Percentiles rank a stretch among this genome's conserved stretches.
phyloP scores from a whole-genome alignment of 257 asterid species.

The Pogostemon cablin region DNA sequence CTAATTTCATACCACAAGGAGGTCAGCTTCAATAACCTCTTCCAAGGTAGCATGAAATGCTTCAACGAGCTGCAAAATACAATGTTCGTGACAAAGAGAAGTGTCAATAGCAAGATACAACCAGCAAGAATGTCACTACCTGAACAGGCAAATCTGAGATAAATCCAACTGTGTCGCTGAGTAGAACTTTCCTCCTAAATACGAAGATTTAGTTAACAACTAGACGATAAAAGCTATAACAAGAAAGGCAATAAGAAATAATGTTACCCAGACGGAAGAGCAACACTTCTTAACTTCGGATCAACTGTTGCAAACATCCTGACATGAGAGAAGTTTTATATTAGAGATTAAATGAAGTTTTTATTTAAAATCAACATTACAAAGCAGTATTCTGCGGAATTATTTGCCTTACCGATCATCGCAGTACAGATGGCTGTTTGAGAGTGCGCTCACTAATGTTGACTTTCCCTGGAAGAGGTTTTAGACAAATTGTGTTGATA shows the following conservation, averaged over 20 bases:
- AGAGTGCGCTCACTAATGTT: constrained; percentile 79
- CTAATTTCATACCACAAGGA: constrained; percentile 77
- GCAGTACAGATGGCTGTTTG: constrained; percentile 74
- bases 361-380: neutral
- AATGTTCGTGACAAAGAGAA: constrained; percentile 22
- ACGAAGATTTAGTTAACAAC: constrained; percentile 33
- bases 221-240: constrained; percentile 9
- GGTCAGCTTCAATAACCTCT: constrained; percentile 97
- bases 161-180: constrained; percentile 97
- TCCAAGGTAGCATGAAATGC: constrained; percentile 97
- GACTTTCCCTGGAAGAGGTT: constrained; percentile 79
- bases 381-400: constrained; percentile 5
- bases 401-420: constrained; percentile 73
- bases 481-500: constrained; percentile 28
- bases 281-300: constrained; percentile 81
- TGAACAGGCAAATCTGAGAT: constrained; percentile 95
- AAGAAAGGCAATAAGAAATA: constrained; percentile 14
- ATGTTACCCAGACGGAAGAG: constrained; percentile 90
- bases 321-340: constrained; percentile 39
- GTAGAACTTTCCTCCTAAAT: constrained; percentile 85
- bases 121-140: constrained; percentile 47
- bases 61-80: constrained; percentile 78
- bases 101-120: constrained; percentile 23
- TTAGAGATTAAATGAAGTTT: neutral
- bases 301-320: constrained; percentile 98